Evolutionary conservation across 257 asterid species (phyloP), one percentile per base, ranked within the genome.

Genomic region (Nicotiana noctiflora): DNA sequence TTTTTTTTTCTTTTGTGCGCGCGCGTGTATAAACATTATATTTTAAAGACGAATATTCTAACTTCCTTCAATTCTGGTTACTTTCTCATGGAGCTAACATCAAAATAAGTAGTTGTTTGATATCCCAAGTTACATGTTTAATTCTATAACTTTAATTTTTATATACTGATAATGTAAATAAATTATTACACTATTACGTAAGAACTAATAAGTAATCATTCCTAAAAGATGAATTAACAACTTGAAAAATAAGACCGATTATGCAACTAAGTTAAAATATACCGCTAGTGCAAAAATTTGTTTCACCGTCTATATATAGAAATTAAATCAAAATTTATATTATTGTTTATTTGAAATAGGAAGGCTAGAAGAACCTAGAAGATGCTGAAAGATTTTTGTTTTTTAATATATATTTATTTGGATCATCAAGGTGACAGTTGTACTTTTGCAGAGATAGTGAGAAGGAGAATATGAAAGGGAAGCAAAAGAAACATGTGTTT

Each of bases 401-500:
- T 61, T 52, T 60, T 10, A 23, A 23, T 8, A 4, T 60, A 21
- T 60, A 21, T 60, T 21, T 60, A 10, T 2, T 23, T 46, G 60
- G 34, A n/a, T 40, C 65, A 25, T 51, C 51, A 37, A 27, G 70
- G 55, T 40, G 82, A 61, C 86, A 76, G 79, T 70, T 81, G 87
- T 84, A 62, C 18, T 37, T 77, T 25, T 84, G 85, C 85, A 84
- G 79, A 68, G 49, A 40, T 74, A 59, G 76, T 56, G 46, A 23
- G 61, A 56, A 68, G 84, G 5, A 59, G 84, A 81, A 72, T 68
- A 61, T 61, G 81, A 84, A 79, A 62, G 56, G 81, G 80, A 31
- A 78, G 80, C 13, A 79, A 70, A 81, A 81, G 70, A 81, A 75
- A 81, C 86, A 56, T 88, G 84, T 76, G 29, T 27, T 1, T 27